Evolutionary conservation across 2,329 filamentous ascomycete species (phyloP), one percentile per base, ranked within the genome.

Genomic region (Colletotrichum zoysiae): DNA sequence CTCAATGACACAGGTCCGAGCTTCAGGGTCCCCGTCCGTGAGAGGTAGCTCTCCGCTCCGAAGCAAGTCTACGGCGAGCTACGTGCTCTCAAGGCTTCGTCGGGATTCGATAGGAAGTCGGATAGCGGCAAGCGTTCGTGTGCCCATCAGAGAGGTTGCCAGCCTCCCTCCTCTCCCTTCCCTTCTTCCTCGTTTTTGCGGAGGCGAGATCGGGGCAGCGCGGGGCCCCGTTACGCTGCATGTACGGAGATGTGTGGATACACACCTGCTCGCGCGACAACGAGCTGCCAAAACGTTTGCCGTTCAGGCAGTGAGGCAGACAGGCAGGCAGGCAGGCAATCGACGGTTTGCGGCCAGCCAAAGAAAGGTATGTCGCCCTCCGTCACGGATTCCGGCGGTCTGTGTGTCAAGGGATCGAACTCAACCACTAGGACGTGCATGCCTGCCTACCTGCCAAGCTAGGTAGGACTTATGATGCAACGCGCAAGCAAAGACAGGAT

Each of bases 201-300:
- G 46, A 62, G 59, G 46, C 59, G 59, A 51, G n/a, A 40, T 62
- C 59, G 59, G 59, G 14, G 20, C 44, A 62, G 44, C 50, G 44
- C 44, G 33, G 23, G 33, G 5, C n/a, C 26, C 46, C 59, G 46
- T 62, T 48, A 62, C 16, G 59, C 46, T 38, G 33, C 46, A 38
- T 26, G 8, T 20, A 30, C 30, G 30, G 30, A 30, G 30, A 30
- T 40, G 9, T 18, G 38, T 38, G 44, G 33, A 50, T 33, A 4
- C 2, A 46, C n/a, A 44, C 6, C 12, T 38, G 26, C 20, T 50
- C 5, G 26, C 20, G 38, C 5, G 33, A 50, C n/a, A 18, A 51
- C 30, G 16, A 48, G 44, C 42, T 61, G 42, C n/a, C 23, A 38
- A 18, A 3, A 26, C 56, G 44, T 51, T 40, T 46, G 12, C 30